phyloP scores from a whole-genome alignment of 2,329 filamentous ascomycete genomes.

The Arthrobotrys pseudoclavata region DNA sequence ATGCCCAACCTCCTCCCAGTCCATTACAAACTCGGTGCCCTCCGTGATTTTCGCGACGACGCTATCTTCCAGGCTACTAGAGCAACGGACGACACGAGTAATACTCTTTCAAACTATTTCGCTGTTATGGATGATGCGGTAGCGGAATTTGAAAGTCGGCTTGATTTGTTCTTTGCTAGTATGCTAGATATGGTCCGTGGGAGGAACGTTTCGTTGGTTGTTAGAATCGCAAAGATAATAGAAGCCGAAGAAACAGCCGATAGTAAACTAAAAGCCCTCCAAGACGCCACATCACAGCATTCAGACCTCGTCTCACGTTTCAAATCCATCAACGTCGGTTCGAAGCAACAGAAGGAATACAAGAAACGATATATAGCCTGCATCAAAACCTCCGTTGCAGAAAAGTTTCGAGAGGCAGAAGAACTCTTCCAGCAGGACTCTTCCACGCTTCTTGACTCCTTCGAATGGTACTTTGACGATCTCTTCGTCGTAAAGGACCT shows the following conservation, averaged over 20 bases:
- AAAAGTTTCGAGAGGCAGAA: conserved; percentile 79
- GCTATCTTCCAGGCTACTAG: conserved; percentile 95
- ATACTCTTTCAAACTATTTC: conserved; percentile 91
- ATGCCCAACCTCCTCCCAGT: conserved; percentile 91
- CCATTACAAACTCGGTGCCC: conserved; percentile 90
- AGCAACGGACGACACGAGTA: conserved; percentile 81
- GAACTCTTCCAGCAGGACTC: conserved; percentile 87
- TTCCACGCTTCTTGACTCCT: conserved; percentile 82
- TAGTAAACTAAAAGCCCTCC: conserved; percentile 87
- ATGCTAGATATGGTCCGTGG: conserved; percentile 87
- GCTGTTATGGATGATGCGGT: conserved; percentile 85
- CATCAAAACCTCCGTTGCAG: conserved; percentile 79
- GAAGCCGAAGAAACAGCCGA: conserved; percentile 98
- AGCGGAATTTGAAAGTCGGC: conserved; percentile 95
- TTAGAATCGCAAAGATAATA: conserved; percentile 90
- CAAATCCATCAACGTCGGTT: conserved; percentile 92
- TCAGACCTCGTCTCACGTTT: conserved; percentile 85
- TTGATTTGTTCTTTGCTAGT: conserved; percentile 88
- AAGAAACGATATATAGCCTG: conserved; percentile 93
- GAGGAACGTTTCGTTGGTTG: conserved; percentile 89
- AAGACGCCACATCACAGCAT: conserved; percentile 95
- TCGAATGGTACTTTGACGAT: conserved; percentile 98
- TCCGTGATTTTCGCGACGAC: conserved; percentile 94
- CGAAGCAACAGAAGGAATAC: conserved; percentile 92
- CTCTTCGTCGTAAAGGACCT: conserved; percentile 93